Conservation (phyloP, 2,329 filamentous ascomycete species). For the Alternaria tenuissima region DNA sequence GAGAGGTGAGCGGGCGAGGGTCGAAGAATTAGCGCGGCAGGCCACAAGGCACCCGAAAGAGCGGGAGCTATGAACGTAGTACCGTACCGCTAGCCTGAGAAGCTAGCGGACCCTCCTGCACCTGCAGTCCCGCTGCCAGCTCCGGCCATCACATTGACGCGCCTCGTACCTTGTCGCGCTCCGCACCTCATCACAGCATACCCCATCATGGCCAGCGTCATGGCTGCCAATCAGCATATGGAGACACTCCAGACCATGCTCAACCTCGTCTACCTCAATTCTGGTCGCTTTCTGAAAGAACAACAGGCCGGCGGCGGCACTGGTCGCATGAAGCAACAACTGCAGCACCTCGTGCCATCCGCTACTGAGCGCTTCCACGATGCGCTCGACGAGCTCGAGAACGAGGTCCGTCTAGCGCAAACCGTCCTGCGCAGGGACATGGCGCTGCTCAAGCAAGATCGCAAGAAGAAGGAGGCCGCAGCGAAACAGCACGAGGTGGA, state of each 20-base stretch:
- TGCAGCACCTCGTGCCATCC: slow-evolving; percentile 52
- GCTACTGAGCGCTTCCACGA: slow-evolving; percentile 58
- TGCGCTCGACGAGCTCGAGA: slow-evolving; percentile 61
- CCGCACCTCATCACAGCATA: neutral
- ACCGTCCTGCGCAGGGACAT: slow-evolving; percentile 48
- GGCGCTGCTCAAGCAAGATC: slow-evolving; percentile 46
- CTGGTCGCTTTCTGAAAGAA: slow-evolving; percentile 56
- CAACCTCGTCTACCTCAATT: slow-evolving; percentile 56
- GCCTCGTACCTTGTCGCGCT: neutral
- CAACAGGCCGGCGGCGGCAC: slow-evolving; percentile 43
- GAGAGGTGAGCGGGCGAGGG: slow-evolving; percentile 28
- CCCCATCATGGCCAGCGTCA: slow-evolving; percentile 25
- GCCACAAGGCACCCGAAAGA: slow-evolving; percentile 30
- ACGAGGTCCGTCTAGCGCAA: slow-evolving; percentile 52
- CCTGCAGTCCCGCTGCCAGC: neutral
- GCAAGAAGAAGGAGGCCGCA: slow-evolving; percentile 47
- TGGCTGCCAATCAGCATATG: slow-evolving; percentile 38
- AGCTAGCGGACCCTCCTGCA: neutral
- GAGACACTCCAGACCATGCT: slow-evolving; percentile 58
- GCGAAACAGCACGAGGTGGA: slow-evolving; percentile 44
- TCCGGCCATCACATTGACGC: neutral
- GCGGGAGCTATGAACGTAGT: slow-evolving; percentile 17
- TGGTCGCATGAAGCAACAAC: slow-evolving; percentile 39
- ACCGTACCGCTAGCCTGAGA: neutral
- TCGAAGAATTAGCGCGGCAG: slow-evolving; percentile 36